Base-by-base conservation (phyloP, 2,329 filamentous ascomycete species). In the Penicillium oxalicum region DNA sequence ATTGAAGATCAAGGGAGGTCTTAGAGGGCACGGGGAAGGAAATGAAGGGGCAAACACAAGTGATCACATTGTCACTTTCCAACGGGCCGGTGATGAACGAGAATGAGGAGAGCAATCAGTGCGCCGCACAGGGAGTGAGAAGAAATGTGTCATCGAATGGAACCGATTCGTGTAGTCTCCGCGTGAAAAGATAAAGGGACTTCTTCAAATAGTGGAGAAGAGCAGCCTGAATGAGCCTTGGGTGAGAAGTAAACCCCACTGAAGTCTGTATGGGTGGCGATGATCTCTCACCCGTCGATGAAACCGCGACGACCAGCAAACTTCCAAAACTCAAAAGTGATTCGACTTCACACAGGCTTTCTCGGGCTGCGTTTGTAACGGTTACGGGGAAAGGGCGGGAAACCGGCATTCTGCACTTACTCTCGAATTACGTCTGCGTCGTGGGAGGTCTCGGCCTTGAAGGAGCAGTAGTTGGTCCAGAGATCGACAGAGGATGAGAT, bases 381-480 rank as follows among this genome's bases (percentile, higher is more conserved):
- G 70, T 72, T 74, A 73, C 66, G 66, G 80, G 84, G 80, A 75
- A 53, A 79, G 79, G 82, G 78, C 77, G 78, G 78, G 78, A 83
- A 84, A 83, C 66, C 66, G 70, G 68, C 77, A 77, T 75, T 74
- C 71, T 67, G 73, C 80, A 97, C 93, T 97, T 95, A 98, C 93
- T 97, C 93, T 95, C 93, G 86, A 76, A 96, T 94, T 72, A 94
- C 80, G 68, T 94, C 88, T 63, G 88, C 81, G 68, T 95, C 90
- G 74, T 98, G 93, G 61, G 88, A 93, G 49, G 93, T 97, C 69
- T 97, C 90, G 75, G 93, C 90, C 72, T 97, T 97, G 82, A 97
- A 97, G 63, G 84, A 82, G 76, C 91, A 97, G 75, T 96, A 98
- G 64, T 95, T 91, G 45, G 89, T 87, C 93, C 93, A 98, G 51